Conservation (phyloP, 768 basidiomycete species). For the Agrocybe praecox region DNA sequence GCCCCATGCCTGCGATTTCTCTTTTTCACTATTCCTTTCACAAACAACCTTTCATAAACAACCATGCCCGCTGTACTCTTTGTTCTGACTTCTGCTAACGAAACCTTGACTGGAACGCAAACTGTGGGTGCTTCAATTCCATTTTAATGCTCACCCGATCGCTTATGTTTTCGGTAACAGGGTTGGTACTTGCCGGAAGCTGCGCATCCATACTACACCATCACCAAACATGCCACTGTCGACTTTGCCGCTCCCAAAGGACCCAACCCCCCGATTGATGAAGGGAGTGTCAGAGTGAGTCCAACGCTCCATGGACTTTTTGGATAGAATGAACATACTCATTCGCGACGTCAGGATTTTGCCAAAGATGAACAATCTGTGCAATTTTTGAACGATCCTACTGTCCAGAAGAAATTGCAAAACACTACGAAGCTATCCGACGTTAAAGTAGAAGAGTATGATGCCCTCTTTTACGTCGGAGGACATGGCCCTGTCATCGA, state of each 20-base stretch:
- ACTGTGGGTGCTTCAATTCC: conserved; percentile 41
- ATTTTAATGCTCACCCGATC: background rate
- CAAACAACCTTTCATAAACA: conserved; percentile 1
- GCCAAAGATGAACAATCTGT: conserved; percentile 52
- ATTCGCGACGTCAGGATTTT: conserved; percentile 38
- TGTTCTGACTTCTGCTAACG: conserved; percentile 71
- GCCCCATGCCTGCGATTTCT: background rate
- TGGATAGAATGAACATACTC: background rate
- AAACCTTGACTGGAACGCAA: conserved; percentile 49
- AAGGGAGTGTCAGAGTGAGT: conserved; percentile 49
- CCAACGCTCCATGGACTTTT: background rate
- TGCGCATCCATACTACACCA: conserved; percentile 69
- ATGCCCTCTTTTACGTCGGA: conserved; percentile 77
- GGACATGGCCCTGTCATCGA: conserved; percentile 82
- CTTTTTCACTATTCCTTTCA: background rate
- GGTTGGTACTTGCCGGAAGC: conserved; percentile 82
- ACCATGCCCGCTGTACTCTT: conserved; percentile 60
- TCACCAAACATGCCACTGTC: conserved; percentile 50
- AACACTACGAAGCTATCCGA: conserved; percentile 62
- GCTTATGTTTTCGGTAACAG: conserved; percentile 28
- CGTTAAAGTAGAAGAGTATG: conserved; percentile 62
- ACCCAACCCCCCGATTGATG: conserved; percentile 73
- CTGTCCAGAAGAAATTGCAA: conserved; percentile 52
- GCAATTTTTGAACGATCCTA: conserved; percentile 61
- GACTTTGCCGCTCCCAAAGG: conserved; percentile 65